Conservation (phyloP, 1,284 basidiomycete species). For the Trametes hirsuta region DNA sequence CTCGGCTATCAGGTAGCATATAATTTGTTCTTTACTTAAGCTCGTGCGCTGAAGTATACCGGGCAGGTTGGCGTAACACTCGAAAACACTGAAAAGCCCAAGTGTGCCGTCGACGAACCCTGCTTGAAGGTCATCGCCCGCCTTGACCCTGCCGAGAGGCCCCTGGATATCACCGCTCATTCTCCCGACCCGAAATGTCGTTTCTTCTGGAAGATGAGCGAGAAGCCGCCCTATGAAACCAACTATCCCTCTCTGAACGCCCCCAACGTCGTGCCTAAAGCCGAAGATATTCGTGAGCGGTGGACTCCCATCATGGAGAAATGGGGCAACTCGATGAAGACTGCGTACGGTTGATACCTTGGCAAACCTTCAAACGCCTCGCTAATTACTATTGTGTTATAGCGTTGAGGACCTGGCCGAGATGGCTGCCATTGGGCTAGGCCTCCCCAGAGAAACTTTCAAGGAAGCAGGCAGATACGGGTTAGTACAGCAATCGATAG, state of each 20-base stretch:
- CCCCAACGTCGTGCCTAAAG: constrained; percentile 78
- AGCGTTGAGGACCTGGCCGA: constrained; percentile 82
- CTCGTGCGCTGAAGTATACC: neutral
- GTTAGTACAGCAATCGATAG: constrained; percentile 43
- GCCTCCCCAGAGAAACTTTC: constrained; percentile 68
- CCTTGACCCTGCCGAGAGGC: constrained; percentile 77
- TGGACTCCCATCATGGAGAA: constrained; percentile 77
- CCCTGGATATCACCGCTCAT: constrained; percentile 79
- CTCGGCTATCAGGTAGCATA: constrained; percentile 59
- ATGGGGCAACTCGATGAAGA: constrained; percentile 87
- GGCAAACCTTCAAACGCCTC: neutral
- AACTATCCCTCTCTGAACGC: constrained; percentile 76
- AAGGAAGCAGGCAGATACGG: constrained; percentile 81
- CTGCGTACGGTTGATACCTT: constrained; percentile 57
- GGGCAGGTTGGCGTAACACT: constrained; percentile 76
- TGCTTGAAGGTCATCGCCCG: constrained; percentile 73
- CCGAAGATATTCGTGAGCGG: constrained; percentile 50
- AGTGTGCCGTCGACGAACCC: constrained; percentile 78
- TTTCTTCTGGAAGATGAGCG: constrained; percentile 90
- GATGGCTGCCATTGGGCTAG: constrained; percentile 84
- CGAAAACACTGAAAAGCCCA: constrained; percentile 92
- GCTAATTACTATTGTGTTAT: neutral
- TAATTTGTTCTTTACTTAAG: neutral
- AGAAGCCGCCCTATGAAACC: constrained; percentile 76
- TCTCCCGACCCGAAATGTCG: constrained; percentile 90